Evolutionary conservation across 2,329 filamentous ascomycete genomes (phyloP), one percentile per base, ranked within the genome.

Genomic region (Penicillium polonicum): DNA sequence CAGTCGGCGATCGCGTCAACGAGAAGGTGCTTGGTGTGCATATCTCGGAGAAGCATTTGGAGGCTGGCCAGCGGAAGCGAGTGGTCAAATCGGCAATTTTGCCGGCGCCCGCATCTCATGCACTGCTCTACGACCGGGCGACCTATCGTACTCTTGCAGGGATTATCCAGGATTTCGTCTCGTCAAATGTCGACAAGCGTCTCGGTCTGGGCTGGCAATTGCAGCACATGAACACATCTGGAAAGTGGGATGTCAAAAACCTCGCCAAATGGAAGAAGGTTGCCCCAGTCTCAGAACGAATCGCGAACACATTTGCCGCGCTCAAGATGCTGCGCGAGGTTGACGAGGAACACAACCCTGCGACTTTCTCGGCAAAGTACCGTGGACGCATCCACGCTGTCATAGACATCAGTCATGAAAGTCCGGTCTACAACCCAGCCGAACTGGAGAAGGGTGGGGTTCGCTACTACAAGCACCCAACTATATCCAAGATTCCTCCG

Each of bases 221-320:
- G 17, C 89, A 93, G 67, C 88, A 94, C 68, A 85, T 97, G 25
- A 91, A 89, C 2, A 91, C 89, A 2, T 90, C 92, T 65, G 92
- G 92, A 3, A 97, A 97, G 77, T 97, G 93, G 93, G 93, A 97
- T 70, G 91, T 97, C 65, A 97, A 97, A 78, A 97, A 97, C 69
- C 81, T 97, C 12, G 86, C 84, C 58, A 97, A 97, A 71, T 97
- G 93, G 93, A 84, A 90, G 72, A 86, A 85, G 19, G 89, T 95
- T 0, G 76, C 79, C 1, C 89, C 92, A 0, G 90, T 96, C 1
- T 95, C 90, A 0, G 82, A 83, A 1, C 86, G 88, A 4, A 94
- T 97, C 59, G 90, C 84, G 0, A 85, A 85, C 15, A 80, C 92
- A 5, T 97, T 97, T 71, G 86, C 90, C 27, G 92, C 91, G 3